phyloP scores from a whole-genome alignment of 345 rosid species.

The Salix purpurea region DNA sequence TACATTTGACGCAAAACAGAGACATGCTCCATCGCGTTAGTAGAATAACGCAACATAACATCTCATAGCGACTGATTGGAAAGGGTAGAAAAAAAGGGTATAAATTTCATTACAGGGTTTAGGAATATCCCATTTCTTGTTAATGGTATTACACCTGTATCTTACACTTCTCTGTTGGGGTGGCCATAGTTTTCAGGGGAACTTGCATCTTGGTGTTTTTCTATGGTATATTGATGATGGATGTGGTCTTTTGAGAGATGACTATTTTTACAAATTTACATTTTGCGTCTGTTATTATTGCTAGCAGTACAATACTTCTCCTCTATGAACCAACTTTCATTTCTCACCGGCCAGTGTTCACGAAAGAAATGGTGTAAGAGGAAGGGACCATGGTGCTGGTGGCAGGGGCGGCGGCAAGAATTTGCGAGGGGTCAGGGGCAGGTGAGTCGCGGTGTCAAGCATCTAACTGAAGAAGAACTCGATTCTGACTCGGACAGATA shows the following conservation, averaged over 20 bases:
- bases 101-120: neutral
- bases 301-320: neutral
- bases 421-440: constrained; percentile 28
- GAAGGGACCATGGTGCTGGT: constrained; percentile 24
- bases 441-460: constrained; percentile 33
- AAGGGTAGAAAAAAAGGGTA: neutral
- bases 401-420: constrained; percentile 26
- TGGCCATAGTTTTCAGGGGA: neutral
- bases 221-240: neutral
- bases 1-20: neutral
- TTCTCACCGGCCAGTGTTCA: constrained; percentile 27
- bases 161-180: neutral
- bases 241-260: neutral
- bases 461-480: constrained; percentile 50
- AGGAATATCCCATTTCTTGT: neutral
- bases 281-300: neutral
- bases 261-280: neutral
- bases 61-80: neutral
- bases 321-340: neutral
- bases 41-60: neutral
- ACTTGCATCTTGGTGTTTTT: neutral
- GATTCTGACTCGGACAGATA: constrained; percentile 62
- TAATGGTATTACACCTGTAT: no score
- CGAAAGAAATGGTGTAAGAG: constrained; percentile 37
- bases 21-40: neutral